Conservation (phyloP, 306 rosid genomes). For the Fagus crenata region DNA sequence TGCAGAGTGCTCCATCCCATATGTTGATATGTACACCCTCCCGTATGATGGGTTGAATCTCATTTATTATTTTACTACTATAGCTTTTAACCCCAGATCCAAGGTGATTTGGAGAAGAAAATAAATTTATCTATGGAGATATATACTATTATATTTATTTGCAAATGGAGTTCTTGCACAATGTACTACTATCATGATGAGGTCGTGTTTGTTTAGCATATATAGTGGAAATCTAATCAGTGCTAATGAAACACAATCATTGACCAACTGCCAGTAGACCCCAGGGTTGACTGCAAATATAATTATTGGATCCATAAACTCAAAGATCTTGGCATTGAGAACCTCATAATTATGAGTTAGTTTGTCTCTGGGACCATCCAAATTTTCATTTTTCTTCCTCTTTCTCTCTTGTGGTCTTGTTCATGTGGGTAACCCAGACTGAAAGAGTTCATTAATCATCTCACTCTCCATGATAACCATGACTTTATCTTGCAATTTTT, state of each 20-base stretch:
- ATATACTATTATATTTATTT: too few relatives aligned
- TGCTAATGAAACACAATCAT: conserved; percentile 33
- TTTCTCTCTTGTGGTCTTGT: not conserved
- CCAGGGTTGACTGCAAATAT: conserved; percentile 35
- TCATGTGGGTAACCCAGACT: too few relatives aligned
- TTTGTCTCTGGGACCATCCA: conserved; percentile 8
- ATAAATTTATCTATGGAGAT: too few relatives aligned
- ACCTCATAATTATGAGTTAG: conserved; percentile 25
- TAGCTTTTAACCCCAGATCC: too few relatives aligned
- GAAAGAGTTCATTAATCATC: too few relatives aligned
- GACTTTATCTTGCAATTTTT: conserved; percentile 1
- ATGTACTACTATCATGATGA: not conserved
- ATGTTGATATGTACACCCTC: too few relatives aligned
- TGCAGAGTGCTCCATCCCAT: too few relatives aligned
- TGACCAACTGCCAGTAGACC: conserved; percentile 46
- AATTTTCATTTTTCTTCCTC: not conserved
- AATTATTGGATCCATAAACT: conserved; percentile 37
- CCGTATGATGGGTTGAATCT: too few relatives aligned
- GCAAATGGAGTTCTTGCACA: too few relatives aligned
- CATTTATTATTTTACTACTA: too few relatives aligned
- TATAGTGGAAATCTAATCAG: conserved; percentile 34
- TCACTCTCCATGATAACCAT: too few relatives aligned
- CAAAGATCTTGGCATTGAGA: conserved; percentile 32
- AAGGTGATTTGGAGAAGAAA: too few relatives aligned
- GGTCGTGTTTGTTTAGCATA: conserved; percentile 2